Evolutionary conservation across 768 basidiomycete genomes (phyloP).

Genomic region (Agrocybe praecox): DNA sequence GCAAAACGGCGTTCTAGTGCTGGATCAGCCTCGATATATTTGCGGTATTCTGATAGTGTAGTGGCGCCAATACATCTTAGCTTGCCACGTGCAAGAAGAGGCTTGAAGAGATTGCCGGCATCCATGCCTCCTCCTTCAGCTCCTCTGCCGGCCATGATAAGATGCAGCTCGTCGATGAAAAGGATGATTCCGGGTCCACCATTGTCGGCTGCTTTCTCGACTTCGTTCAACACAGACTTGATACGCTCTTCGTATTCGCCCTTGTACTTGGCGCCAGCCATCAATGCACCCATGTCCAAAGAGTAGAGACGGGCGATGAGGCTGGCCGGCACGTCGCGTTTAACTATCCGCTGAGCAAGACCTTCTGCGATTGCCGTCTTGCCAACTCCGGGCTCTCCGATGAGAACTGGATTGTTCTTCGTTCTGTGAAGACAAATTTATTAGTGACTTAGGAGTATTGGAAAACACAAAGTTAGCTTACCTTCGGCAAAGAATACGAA

Average conservation of each 20-base stretch:
- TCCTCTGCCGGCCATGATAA: constrained; percentile 90
- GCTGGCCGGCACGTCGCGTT: constrained; percentile 84
- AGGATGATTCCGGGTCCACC: constrained; percentile 82
- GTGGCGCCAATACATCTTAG: constrained; percentile 83
- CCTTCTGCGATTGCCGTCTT: constrained; percentile 97
- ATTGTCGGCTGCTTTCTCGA: constrained; percentile 84
- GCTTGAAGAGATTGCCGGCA: constrained; percentile 91
- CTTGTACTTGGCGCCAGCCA: constrained; percentile 92
- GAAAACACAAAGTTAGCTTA: constrained; percentile 19
- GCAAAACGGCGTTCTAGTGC: constrained; percentile 92
- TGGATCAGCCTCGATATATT: constrained; percentile 92
- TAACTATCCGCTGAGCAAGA: constrained; percentile 92
- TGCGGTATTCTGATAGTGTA: constrained; percentile 88
- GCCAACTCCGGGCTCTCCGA: constrained; percentile 94
- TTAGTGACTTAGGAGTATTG: constrained; percentile 57
- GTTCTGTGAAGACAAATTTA: constrained; percentile 57
- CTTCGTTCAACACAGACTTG: constrained; percentile 89
- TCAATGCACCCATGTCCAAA: constrained; percentile 93
- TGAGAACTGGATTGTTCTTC: constrained; percentile 96
- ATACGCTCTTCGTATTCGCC: constrained; percentile 97
- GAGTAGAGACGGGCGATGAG: constrained; percentile 78
- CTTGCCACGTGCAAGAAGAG: constrained; percentile 86
- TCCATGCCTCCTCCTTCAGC: constrained; percentile 90
- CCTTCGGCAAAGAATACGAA: constrained; percentile 84
- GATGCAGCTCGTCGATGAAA: constrained; percentile 94